Evolutionary conservation across 768 basidiomycete genomes (phyloP), one percentile per base, ranked within the genome.

Genomic region (Tricholoma bakamatsutake): DNA sequence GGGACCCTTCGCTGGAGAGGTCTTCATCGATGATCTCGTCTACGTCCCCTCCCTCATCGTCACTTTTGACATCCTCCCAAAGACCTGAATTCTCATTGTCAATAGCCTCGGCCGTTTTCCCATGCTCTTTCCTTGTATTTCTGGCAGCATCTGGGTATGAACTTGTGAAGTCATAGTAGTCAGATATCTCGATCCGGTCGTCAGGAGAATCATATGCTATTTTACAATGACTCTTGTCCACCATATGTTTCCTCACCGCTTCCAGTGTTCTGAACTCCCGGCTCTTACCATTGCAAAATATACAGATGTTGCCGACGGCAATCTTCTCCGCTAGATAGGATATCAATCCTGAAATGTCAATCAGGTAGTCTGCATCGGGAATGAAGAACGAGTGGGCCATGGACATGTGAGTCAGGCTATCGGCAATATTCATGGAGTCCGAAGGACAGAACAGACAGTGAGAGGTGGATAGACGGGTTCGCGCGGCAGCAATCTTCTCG

Each of bases 151-250:
- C 66, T 62, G 90, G 88, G 66, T 96, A 96, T 10, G 89, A 92
- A 0, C 77, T 69, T 0, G 85, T 79, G 68, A 96, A 98, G 70
- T 97, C 93, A 73, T 98, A 99, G 67, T 78, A 98, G 61, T 98
- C 95, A 0, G 93, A 90, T 5, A 96, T 61, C 61, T 96, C 95
- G 52, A 95, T 81, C 40, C 85, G 81, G 65, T 98, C 93, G 37
- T 74, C 66, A 62, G 90, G 85, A 1, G 80, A 72, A 56, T 93
- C 91, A 69, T 96, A 98, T 0, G 91, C 88, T 60, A 99, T 84
- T 73, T 97, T 98, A 80, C 95, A 98, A 66, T 99, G 97, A 56
- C 82, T 80, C 73, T 98, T 98, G 76, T 95, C 95, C 39, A 83
- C 58, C 97, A 99, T 99, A 68, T 99, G 97, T 65, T 90, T 91